Conservation (phyloP, 345 rosid genomes). For the Salix viminalis region DNA sequence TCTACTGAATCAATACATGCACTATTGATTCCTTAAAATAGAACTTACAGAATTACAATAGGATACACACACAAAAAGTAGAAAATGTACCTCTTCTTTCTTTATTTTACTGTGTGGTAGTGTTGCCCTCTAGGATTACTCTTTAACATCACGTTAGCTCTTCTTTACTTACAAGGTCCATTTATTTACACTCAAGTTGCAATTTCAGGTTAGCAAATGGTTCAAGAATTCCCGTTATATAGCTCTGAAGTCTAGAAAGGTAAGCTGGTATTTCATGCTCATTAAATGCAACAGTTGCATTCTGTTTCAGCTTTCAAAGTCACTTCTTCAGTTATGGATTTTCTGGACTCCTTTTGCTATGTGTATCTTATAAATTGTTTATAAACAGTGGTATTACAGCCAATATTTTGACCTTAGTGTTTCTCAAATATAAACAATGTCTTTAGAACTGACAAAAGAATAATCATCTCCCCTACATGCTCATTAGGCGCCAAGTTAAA, state of each 20-base stretch:
- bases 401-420: background rate
- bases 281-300: background rate
- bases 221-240: conserved; percentile 87
- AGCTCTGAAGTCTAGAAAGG: conserved; percentile 84
- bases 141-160: background rate
- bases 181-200: conserved; percentile 17
- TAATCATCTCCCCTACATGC: background rate
- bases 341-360: background rate
- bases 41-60: background rate
- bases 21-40: background rate
- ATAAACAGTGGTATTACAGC: background rate
- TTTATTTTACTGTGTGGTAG: background rate
- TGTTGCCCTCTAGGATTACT: background rate
- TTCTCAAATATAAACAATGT: background rate
- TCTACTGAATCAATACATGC: background rate
- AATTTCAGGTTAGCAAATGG: conserved; percentile 90
- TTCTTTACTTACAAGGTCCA: conserved; percentile 1
- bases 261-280: conserved; percentile 18
- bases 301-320: background rate
- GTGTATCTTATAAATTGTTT: background rate
- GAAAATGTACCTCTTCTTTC: background rate
- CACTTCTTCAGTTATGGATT: background rate
- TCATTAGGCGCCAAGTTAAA: background rate
- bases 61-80: background rate
- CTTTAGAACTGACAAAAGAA: background rate